A percentile compares a stretch with the other conserved stretches of the same genome.
phyloP scores from a whole-genome alignment of 192 early-diverging fungal genomes.

The Coemansia sp. region DNA sequence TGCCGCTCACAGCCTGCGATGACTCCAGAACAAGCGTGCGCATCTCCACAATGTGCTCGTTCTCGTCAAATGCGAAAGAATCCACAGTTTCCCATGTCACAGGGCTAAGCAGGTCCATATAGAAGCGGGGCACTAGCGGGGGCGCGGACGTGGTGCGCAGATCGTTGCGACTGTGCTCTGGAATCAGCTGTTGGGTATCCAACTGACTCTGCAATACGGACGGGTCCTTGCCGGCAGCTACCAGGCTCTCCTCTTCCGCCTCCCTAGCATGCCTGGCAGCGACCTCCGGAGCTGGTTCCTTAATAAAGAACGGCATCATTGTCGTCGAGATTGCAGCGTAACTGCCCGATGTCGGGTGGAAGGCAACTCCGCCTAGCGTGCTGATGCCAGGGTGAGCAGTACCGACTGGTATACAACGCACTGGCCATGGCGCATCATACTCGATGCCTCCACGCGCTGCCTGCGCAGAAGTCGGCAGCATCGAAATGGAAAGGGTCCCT shows the following conservation, averaged over 20 bases:
- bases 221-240: constrained; percentile 2
- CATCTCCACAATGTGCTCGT: constrained; percentile 81
- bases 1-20: constrained; percentile 79
- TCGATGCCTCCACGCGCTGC: constrained; percentile 36
- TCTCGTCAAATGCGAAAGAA: constrained; percentile 66
- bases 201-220: constrained; percentile 11
- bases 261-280: constrained; percentile 30
- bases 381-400: constrained; percentile 36
- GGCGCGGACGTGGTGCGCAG: constrained; percentile 55
- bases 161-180: constrained; percentile 39
- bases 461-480: constrained; percentile 21
- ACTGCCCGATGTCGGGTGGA: constrained; percentile 79
- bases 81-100: constrained; percentile 95
- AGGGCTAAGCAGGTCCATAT: constrained; percentile 86
- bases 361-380: constrained; percentile 68
- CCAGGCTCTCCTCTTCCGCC: background rate
- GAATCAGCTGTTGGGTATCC: constrained; percentile 18
- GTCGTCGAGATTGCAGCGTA: constrained; percentile 76
- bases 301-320: constrained; percentile 63
- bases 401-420: constrained; percentile 43
- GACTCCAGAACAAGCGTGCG: constrained; percentile 79
- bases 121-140: constrained; percentile 64
- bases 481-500: constrained; percentile 35
- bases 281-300: constrained; percentile 66
- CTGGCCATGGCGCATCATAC: constrained; percentile 51